Percentiles rank a stretch among this genome's conserved stretches.
Evolutionary conservation across 139 green algal genomes (phyloP).

Genomic region (Closterium sp.): DNA sequence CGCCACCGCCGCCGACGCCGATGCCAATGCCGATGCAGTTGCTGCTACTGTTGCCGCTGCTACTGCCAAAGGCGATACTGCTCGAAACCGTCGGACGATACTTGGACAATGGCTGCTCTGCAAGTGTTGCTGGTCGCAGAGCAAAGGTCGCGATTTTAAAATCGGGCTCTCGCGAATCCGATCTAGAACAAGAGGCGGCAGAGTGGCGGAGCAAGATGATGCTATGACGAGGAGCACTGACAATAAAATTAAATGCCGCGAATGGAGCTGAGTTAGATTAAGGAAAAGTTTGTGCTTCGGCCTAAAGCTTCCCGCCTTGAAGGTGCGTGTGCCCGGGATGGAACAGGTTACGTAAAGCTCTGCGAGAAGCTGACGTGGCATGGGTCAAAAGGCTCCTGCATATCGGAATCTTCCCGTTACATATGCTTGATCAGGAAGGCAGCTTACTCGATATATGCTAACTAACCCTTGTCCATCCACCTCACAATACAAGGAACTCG

Average conservation of each 20-base stretch:
- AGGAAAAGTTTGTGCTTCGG: neutral
- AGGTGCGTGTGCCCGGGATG: too few species aligned
- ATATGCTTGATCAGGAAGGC: too few species aligned
- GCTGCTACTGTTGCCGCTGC: neutral
- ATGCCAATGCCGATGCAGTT: neutral
- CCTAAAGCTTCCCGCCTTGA: neutral
- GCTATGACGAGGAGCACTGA: neutral
- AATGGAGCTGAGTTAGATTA: neutral
- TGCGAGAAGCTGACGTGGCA: neutral
- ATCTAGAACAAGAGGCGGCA: neutral
- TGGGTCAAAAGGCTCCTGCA: neutral
- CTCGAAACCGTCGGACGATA: neutral
- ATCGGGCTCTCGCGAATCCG: neutral
- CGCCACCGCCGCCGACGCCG: too few species aligned
- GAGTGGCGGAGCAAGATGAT: neutral
- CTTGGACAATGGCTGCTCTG: neutral
- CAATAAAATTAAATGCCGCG: neutral
- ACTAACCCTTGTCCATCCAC: too few species aligned
- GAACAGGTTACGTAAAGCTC: too few species aligned
- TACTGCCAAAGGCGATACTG: neutral
- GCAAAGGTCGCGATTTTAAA: neutral
- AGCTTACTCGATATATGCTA: too few species aligned
- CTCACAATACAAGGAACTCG: too few species aligned
- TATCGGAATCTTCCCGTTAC: neutral
- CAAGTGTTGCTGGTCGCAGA: neutral